These are phyloP conservation scores for Thelonectria rubi DNA, from an alignment of 2,329 filamentous ascomycete species.

Conservation along the genomic window DNA sequence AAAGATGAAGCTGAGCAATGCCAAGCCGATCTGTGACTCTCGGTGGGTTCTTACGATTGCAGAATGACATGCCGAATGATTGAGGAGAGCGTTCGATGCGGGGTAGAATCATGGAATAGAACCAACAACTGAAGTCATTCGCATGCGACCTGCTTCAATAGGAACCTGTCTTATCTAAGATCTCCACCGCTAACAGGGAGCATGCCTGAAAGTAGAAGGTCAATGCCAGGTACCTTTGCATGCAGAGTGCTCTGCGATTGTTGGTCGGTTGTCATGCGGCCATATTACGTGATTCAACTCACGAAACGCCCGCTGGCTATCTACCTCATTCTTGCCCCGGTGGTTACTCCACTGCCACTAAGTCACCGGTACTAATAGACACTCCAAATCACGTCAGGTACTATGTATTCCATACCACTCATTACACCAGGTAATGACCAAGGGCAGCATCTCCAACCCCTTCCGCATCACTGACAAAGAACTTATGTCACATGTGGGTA, in stretches of 20 bases:
- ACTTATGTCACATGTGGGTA: too few species aligned
- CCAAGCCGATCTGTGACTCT: not conserved
- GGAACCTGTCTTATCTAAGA: not conserved
- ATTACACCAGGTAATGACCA: too few species aligned
- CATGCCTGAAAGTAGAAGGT: not conserved
- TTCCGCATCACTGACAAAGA: too few species aligned
- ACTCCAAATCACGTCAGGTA: too few species aligned
- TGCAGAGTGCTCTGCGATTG: not conserved
- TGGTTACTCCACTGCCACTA: too few species aligned
- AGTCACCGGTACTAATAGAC: too few species aligned
- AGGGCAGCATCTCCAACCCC: too few species aligned
- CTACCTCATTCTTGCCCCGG: too few species aligned
- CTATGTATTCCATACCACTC: too few species aligned
- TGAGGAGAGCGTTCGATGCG: not conserved
- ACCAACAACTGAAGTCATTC: not conserved
- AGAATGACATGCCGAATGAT: not conserved
- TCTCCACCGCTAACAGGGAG: not conserved
- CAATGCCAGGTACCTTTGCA: not conserved
- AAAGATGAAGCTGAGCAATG: not conserved
- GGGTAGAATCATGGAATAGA: not conserved
- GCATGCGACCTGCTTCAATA: not conserved
- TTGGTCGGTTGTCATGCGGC: not conserved
- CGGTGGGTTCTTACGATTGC: not conserved
- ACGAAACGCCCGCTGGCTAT: too few species aligned
- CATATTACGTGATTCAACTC: not conserved